phyloP scores from a whole-genome alignment of 2,329 filamentous ascomycete species.

The Pseudocercospora pini-densiflorae region DNA sequence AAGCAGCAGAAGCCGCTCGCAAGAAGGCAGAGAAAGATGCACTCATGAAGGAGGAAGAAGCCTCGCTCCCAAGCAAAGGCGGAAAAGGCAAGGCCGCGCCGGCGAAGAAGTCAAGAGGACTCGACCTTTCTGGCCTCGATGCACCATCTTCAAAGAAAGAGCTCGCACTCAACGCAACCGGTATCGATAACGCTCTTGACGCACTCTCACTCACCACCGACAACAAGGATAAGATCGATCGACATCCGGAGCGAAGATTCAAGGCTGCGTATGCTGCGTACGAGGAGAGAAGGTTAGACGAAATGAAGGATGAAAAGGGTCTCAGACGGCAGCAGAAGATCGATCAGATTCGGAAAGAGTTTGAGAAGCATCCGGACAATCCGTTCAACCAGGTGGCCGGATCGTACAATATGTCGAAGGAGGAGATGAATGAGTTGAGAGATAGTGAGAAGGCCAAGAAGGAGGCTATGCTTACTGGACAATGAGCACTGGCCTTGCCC shows the following conservation, averaged over 20 bases:
- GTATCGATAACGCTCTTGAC: constrained; percentile 93
- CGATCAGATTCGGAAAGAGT: constrained; percentile 85
- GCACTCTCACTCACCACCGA: constrained; percentile 72
- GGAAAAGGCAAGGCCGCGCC: constrained; percentile 68
- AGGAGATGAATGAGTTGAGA: constrained; percentile 72
- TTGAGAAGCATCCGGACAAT: constrained; percentile 92
- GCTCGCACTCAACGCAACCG: constrained; percentile 74
- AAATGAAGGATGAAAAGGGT: constrained; percentile 85
- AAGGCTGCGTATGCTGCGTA: constrained; percentile 84
- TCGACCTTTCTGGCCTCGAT: constrained; percentile 78
- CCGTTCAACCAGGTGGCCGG: constrained; percentile 87
- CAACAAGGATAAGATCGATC: constrained; percentile 73
- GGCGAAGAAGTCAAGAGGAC: constrained; percentile 62
- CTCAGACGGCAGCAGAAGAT: constrained; percentile 83
- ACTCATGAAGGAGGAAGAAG: constrained; percentile 81
- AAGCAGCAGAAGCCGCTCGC: constrained; percentile 78
- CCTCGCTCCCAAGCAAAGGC: constrained; percentile 66
- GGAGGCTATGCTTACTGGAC: constrained; percentile 32
- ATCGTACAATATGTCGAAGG: constrained; percentile 75
- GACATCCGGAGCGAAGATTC: constrained; percentile 85
- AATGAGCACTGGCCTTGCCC: constrained; percentile 2
- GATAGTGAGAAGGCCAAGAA: constrained; percentile 42
- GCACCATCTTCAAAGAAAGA: constrained; percentile 52
- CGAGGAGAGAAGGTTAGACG: constrained; percentile 77
- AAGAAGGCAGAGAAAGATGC: constrained; percentile 95